Evolutionary conservation across 192 early-diverging fungal genomes (phyloP), one percentile per base, ranked within the genome.

Genomic region (Phycomyces nitens): DNA sequence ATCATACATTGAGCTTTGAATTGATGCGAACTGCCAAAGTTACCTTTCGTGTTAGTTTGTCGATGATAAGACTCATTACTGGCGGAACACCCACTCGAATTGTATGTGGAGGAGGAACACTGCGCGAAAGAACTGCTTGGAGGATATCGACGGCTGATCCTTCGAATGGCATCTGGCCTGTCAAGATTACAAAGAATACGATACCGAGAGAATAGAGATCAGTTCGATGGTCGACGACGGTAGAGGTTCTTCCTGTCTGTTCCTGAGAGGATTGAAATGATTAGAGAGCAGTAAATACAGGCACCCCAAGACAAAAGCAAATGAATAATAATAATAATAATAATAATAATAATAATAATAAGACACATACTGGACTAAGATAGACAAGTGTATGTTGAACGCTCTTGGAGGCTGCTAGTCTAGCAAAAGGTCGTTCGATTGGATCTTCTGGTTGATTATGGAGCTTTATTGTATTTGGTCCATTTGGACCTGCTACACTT

Each of bases 191-290:
- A 44, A 65, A 70, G 21, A 70, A 64, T 34, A 65, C 52, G 21
- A 70, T 65, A 15, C 69, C 69, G 8, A 70, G 26, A 11, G 62
- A 64, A 29, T 70, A 70, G 0, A 70, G 39, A 59, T 70, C 69
- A 3, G 69, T 64, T 22, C 69, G 43, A 39, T 64, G 56, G 58
- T 70, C 69, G 5, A 65, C n/a, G 14, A 27, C 29, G 54, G 64
- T 58, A 10, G 61, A 47, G 26, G 69, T 70, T 49, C 62, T 53
- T 14, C 62, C 62, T 15, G 62, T 70, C 59, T 70, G 69, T 58
- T 70, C 69, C 54, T 56, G 40, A 58, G 24, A 22, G 16, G 50
- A 50, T 26, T 21, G n/a, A 44, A 60, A 44, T 15, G 15, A 24
- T 16, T 5, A 63, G 53, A 53, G 22, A 40, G 26, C 15, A 26